Percentiles rank a stretch among this genome's conserved stretches.
Evolutionary conservation across 2,329 filamentous ascomycete species (phyloP).

Genomic region (Westerdykella sp.): DNA sequence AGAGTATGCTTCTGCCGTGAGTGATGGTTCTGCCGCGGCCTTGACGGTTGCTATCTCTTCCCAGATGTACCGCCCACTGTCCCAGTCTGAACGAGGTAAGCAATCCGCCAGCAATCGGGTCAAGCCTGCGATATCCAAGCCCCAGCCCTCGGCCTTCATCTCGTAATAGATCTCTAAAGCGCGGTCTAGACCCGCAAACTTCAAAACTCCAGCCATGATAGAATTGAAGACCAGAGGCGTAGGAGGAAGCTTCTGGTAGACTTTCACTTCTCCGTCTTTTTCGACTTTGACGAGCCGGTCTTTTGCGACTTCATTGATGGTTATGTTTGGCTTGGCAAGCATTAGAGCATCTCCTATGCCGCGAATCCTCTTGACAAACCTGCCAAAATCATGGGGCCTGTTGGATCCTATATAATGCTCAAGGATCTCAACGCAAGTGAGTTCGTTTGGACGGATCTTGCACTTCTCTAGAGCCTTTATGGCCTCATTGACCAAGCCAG

Average conservation of each 20-base stretch:
- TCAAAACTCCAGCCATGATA: constrained; percentile 39
- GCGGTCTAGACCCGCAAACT: constrained; percentile 42
- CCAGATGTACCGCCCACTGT: constrained; percentile 37
- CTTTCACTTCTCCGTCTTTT: constrained; percentile 10
- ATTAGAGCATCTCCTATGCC: constrained; percentile 36
- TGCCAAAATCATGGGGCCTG: constrained; percentile 30
- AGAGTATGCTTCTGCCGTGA: constrained; percentile 26
- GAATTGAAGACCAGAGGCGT: constrained; percentile 41
- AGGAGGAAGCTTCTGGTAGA: constrained; percentile 41
- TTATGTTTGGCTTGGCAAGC: constrained; percentile 36
- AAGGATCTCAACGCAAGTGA: constrained; percentile 38
- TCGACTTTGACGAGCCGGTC: constrained; percentile 21
- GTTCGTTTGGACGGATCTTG: constrained; percentile 43
- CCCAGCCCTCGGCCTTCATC: constrained; percentile 43
- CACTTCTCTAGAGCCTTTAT: constrained; percentile 29
- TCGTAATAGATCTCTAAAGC: constrained; percentile 39
- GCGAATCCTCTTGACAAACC: constrained; percentile 39
- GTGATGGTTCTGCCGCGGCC: constrained; percentile 10
- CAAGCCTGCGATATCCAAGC: constrained; percentile 37
- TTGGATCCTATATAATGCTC: constrained; percentile 34
- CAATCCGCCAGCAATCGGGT: constrained; percentile 39
- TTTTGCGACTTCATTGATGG: constrained; percentile 28
- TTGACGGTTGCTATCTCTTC: constrained; percentile 36
- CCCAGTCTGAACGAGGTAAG: constrained; percentile 35
- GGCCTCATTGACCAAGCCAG: constrained; percentile 21